Percentiles rank a stretch among this genome's conserved stretches.
phyloP scores from a whole-genome alignment of 768 basidiomycete genomes.

The Russula brevipes region DNA sequence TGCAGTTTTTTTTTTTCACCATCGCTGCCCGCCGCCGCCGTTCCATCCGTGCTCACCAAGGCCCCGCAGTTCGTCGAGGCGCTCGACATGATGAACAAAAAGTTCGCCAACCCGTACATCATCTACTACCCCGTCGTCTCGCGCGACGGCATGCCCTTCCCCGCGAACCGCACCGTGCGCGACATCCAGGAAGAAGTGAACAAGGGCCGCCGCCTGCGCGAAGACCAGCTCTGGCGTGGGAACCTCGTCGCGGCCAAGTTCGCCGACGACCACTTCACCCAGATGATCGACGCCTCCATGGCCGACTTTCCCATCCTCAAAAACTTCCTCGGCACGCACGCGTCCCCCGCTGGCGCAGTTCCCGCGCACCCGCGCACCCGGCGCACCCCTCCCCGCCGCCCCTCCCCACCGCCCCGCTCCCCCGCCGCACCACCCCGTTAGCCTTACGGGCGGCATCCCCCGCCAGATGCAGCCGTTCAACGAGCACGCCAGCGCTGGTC shows the following conservation, averaged over 20 bases:
- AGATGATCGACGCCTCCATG: slow-evolving; percentile 71
- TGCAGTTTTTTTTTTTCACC: slow-evolving; percentile 10
- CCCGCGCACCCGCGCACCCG: slow-evolving; percentile 24
- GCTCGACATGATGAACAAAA: slow-evolving; percentile 74
- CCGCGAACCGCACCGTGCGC: slow-evolving; percentile 67
- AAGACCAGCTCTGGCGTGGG: slow-evolving; percentile 70
- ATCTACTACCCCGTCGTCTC: slow-evolving; percentile 73
- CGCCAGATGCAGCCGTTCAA: slow-evolving; percentile 3
- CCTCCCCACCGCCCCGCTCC: not conserved
- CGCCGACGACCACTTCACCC: slow-evolving; percentile 39
- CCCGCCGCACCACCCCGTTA: not conserved
- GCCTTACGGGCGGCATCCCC: not conserved
- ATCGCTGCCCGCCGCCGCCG: not conserved
- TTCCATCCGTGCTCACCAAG: not conserved
- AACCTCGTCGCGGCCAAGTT: slow-evolving; percentile 77
- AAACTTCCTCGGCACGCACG: slow-evolving; percentile 70
- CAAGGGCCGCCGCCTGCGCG: slow-evolving; percentile 41
- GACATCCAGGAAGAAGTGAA: slow-evolving; percentile 58
- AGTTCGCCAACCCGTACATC: slow-evolving; percentile 74
- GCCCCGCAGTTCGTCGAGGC: slow-evolving; percentile 57
- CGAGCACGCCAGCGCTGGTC: not conserved
- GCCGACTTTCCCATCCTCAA: slow-evolving; percentile 78
- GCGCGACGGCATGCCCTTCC: slow-evolving; percentile 78
- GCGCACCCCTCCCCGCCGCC: not conserved
- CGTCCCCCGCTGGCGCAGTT: slow-evolving; percentile 38